Base-by-base conservation (phyloP, 2,329 filamentous ascomycete genomes). In the Fusarium floridanum region DNA sequence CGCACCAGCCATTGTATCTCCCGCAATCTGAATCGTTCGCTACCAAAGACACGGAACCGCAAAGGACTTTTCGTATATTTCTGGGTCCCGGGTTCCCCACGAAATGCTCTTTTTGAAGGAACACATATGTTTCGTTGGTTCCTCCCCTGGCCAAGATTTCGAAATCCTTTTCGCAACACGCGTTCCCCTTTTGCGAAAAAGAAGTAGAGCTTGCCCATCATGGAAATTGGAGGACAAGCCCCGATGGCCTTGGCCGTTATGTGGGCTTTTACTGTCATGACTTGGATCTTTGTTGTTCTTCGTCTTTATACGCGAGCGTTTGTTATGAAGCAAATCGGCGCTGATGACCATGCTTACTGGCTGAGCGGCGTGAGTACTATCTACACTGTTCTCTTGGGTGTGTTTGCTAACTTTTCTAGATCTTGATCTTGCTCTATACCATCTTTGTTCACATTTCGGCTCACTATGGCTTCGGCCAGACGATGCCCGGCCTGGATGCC, bases 231-330 rank as follows among this genome's bases (percentile, higher is more conserved):
- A 20, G 73, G 75, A 37, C 45, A 74, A 50, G 75, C 64, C 27
- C 78, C 73, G 8, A 71, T 72, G 72, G 50, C 63, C n/a, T 20
- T 75, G 55, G 63, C 41, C 48, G 39, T 82, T 61, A 81, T 80
- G 70, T 80, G 78, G 77, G 66, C 61, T 7, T 48, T 80, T 14
- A 77, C 76, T 3, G 67, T 59, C 10, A 27, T 80, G 9, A 70
- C 74, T 32, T 72, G 80, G 27, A 63, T 76, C n/a, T 80, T 85
- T 59, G 80, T 83, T 17, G 64, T 60, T 34, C 77, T 83, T 2
- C 82, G 82, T 2, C 76, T 84, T 2, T 85, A 84, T 64, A 83
- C 83, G 3, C 78, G 83, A 41, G 16, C 77, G 4, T 72, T 76
- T 14, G 68, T 81, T 10, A 68, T 83, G 2, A 61, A 63, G 0